Percentiles rank a stretch among this genome's conserved stretches.
Evolutionary conservation across 1,284 basidiomycete genomes (phyloP).

Genomic region (Fomitopsis betulina): DNA sequence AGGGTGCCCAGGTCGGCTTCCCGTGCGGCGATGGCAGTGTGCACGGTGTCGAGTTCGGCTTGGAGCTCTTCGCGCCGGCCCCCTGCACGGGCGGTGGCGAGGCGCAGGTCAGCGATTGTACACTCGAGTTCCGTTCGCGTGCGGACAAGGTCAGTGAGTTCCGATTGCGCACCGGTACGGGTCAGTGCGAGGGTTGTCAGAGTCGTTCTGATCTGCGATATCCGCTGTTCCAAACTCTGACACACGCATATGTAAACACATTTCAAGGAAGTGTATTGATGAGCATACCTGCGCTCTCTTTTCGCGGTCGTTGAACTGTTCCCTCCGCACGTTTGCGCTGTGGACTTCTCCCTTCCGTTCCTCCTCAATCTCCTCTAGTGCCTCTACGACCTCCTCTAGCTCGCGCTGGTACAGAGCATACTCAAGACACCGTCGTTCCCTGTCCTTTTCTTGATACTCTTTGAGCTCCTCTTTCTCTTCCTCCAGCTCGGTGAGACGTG

Average conservation of each 20-base stretch:
- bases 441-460: slow-evolving; percentile 94
- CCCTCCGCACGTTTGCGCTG: slow-evolving; percentile 73
- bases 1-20: slow-evolving; percentile 61
- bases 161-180: slow-evolving; percentile 69
- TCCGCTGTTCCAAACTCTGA: slow-evolving; percentile 71
- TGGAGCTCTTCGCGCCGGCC: slow-evolving; percentile 63
- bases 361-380: slow-evolving; percentile 80
- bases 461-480: slow-evolving; percentile 97
- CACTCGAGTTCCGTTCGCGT: slow-evolving; percentile 80
- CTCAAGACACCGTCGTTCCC: slow-evolving; percentile 91
- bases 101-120: slow-evolving; percentile 75
- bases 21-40: slow-evolving; percentile 57
- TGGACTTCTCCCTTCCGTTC: slow-evolving; percentile 83
- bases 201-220: slow-evolving; percentile 67
- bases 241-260: background rate
- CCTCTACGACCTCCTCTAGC: slow-evolving; percentile 81
- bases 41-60: slow-evolving; percentile 59
- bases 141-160: slow-evolving; percentile 77
- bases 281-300: slow-evolving; percentile 70
- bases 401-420: slow-evolving; percentile 93
- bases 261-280: background rate
- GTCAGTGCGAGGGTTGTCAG: slow-evolving; percentile 67
- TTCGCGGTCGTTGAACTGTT: slow-evolving; percentile 81
- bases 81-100: slow-evolving; percentile 55
- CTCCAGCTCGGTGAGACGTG: slow-evolving; percentile 86